These are phyloP conservation scores for Tulasnella sp. DNA, from an alignment of 768 basidiomycete genomes.

Conservation along the genomic window DNA sequence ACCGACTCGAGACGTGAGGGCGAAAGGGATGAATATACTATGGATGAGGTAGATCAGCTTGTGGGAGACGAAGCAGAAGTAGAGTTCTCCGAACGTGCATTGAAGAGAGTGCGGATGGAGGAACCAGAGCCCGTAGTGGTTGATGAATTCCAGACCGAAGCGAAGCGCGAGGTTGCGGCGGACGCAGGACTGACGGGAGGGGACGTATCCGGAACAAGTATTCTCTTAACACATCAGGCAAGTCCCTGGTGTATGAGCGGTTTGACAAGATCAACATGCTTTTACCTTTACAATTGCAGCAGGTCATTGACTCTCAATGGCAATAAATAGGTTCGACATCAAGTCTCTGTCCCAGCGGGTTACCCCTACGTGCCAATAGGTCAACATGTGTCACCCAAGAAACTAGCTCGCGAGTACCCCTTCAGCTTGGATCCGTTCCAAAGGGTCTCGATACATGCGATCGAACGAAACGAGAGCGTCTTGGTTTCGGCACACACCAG, in stretches of 20 bases:
- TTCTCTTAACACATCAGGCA: constrained; percentile 78
- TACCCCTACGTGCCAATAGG: constrained; percentile 87
- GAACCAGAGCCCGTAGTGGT: constrained; percentile 67
- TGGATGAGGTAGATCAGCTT: constrained; percentile 30
- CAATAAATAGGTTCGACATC: constrained; percentile 64
- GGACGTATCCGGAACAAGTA: constrained; percentile 50
- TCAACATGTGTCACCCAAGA: constrained; percentile 79
- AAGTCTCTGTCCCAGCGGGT: constrained; percentile 90
- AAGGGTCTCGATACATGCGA: constrained; percentile 84
- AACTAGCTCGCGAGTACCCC: constrained; percentile 87
- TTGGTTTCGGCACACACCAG: constrained; percentile 97
- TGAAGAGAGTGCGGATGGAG: constrained; percentile 50
- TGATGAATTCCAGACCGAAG: constrained; percentile 92
- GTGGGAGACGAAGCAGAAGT: constrained; percentile 26
- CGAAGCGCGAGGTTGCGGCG: constrained; percentile 81
- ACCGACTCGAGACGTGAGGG: constrained; percentile 25
- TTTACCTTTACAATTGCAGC: background rate
- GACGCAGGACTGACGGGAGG: constrained; percentile 75
- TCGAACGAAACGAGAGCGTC: constrained; percentile 95
- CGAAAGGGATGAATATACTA: constrained; percentile 26
- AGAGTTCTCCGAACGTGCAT: constrained; percentile 31
- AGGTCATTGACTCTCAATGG: background rate
- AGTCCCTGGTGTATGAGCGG: constrained; percentile 17
- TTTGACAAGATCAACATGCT: background rate
- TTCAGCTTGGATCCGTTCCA: constrained; percentile 98